Evolutionary conservation across 2,329 filamentous ascomycete species (phyloP), one percentile per base, ranked within the genome.

Genomic region (Podosphaera xanthii): DNA sequence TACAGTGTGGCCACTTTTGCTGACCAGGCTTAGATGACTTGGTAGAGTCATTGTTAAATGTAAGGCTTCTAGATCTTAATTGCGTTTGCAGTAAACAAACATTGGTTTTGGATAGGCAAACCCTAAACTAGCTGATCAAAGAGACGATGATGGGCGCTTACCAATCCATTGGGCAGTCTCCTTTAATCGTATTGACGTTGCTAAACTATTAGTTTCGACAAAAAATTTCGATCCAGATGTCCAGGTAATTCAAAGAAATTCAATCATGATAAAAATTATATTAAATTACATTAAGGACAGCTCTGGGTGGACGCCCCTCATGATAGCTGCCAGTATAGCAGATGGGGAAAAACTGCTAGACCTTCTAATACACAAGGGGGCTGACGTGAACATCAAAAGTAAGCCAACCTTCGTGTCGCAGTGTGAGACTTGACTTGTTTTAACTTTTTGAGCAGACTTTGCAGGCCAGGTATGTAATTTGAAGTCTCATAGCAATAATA

Each of bases 151-250:
- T 70, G 87, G 88, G 14, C 86, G 92, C 52, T 79, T 95, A 44
- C 84, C 92, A 2, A 82, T 97, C 60, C 92, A 98, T 75, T 98
- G 92, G 92, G 91, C 92, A 0, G 81, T 82, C 1, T 92, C 90
- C 31, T 85, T 86, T 70, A 94, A 92, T 69, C 83, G 82, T 64
- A 72, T 84, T 5, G 78, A 83, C 33, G 88, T 96, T 61, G 82
- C 87, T 22, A 76, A 84, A 57, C 69, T 91, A 30, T 75, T 97
- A 3, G 77, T 85, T 1, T 77, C 86, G 59, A 75, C 76, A 62
- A 83, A 83, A 66, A 76, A 76, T 61, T 95, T 96, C 67, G 88
- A 97, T 68, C 79, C 87, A 0, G 90, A 97, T 70, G 83, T 83
- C 22, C 80, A 88, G 72, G 85, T 87, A 68, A 22, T 36, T 64